Evolutionary conservation across 2,329 filamentous ascomycete species (phyloP), one percentile per base, ranked within the genome.

Genomic region (Diaporthe nobilis): DNA sequence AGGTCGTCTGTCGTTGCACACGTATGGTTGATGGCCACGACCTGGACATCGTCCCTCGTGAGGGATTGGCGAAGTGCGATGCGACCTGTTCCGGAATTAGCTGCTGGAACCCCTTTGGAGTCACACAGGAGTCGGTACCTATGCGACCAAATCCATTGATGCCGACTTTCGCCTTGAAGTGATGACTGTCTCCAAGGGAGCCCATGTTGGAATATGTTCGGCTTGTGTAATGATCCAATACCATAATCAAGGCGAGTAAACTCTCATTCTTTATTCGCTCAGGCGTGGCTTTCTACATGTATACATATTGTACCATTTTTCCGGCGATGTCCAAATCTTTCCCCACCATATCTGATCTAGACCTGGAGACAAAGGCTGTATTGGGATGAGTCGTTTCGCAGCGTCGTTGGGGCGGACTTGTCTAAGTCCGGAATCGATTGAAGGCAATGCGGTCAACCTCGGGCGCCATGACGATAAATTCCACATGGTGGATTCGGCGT

Each of bases 111-210:
- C 51, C 53, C 37, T 22, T 37, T 34, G 53, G 15, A 57, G 53
- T 57, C 53, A 34, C 53, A 34, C 15, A 57, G 28, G 53, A 57
- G 28, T 20, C 53, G 53, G 28, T 57, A 57, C 53, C 53, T 57
- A 57, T 57, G 3, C 53, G 53, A 34, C 53, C 53, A 57, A 57
- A 57, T 57, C 28, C 53, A 57, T 57, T 57, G 53, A 57, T 57
- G 53, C 53, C 53, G 53, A 57, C 53, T 34, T 34, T 57, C 15
- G 53, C 53, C 53, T 37, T 57, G 15, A 22, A 57, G 15, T 57
- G 53, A 57, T 57, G 12, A 22, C 2, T 22, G 9, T 57, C 17
- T 20, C 8, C 53, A 57, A 57, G 53, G 15, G 53, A 57, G 28
- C 53, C 53, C 53, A 57, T 57, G 28, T 20, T 57, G 53, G 28